These are phyloP conservation scores for Setaria italica DNA, from an alignment of 202 grass and related monocot genomes.

Conservation along the genomic window DNA sequence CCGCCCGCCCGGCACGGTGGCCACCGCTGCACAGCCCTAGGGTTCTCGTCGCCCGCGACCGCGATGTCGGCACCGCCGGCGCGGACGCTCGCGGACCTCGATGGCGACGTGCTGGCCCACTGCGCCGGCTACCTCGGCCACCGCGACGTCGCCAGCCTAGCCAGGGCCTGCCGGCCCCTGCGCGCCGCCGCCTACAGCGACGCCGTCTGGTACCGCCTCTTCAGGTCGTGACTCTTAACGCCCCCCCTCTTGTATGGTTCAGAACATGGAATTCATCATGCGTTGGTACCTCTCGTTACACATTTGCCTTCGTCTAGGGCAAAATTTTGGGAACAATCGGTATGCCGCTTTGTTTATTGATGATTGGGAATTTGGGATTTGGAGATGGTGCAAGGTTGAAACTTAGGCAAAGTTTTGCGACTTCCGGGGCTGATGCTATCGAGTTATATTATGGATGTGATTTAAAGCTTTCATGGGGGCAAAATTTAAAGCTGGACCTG, in stretches of 20 bases:
- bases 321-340: neutral
- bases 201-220: slow-evolving; percentile 75
- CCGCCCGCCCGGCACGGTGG: neutral
- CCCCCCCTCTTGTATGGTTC: neutral
- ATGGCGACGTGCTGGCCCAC: slow-evolving; percentile 73
- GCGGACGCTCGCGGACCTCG: slow-evolving; percentile 64
- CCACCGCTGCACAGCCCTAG: neutral
- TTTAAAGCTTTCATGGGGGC: slow-evolving; percentile 2
- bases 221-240: slow-evolving; percentile 46
- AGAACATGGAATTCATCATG: neutral
- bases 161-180: slow-evolving; percentile 71
- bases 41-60: slow-evolving; percentile 27
- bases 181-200: slow-evolving; percentile 68
- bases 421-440: neutral
- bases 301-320: neutral
- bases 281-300: neutral
- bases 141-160: slow-evolving; percentile 67
- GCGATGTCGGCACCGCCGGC: slow-evolving; percentile 19
- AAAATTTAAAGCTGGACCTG: neutral
- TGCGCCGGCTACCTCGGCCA: slow-evolving; percentile 59
- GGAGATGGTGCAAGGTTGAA: slow-evolving; percentile 20
- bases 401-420: neutral
- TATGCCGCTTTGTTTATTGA: neutral
- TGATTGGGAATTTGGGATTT: slow-evolving; percentile 5
- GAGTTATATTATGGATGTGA: neutral